Percentiles rank a stretch among this genome's conserved stretches.
Conservation (phyloP, 1,284 basidiomycete species). For the Tilletia setariae region DNA sequence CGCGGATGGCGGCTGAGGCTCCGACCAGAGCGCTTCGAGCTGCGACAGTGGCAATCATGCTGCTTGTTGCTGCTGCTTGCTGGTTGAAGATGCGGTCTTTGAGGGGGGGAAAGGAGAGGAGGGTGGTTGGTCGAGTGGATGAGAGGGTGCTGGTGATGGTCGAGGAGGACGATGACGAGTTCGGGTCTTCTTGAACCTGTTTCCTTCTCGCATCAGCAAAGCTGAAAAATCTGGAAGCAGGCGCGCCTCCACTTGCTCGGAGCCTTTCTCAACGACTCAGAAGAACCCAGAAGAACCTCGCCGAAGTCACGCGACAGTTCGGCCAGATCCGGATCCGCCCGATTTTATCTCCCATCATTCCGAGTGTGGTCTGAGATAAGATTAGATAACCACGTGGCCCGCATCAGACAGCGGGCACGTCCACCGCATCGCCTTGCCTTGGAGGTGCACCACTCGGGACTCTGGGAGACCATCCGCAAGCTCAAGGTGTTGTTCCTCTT, state of each 20-base stretch:
- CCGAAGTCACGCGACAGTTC: not conserved
- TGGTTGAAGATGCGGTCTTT: not conserved
- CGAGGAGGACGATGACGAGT: not conserved
- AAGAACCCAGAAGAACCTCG: not conserved
- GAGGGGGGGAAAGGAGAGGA: slow-evolving; percentile 2
- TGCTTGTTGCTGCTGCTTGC: not conserved
- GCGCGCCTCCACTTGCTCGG: too few species aligned
- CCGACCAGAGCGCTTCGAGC: slow-evolving; percentile 5
- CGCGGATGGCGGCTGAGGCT: not conserved
- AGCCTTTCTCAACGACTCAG: not conserved
- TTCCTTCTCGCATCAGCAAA: not conserved
- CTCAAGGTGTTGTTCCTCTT: too few species aligned
- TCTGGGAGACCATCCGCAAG: too few species aligned
- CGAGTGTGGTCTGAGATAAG: too few species aligned
- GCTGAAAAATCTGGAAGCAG: too few species aligned
- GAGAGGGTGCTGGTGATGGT: slow-evolving; percentile 3
- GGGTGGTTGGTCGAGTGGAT: not conserved
- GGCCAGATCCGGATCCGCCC: not conserved
- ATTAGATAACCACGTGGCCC: too few species aligned
- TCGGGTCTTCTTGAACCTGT: too few species aligned
- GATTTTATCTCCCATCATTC: not conserved
- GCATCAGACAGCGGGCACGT: too few species aligned
- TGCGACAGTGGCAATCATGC: slow-evolving; percentile 10
- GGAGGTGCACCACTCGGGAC: too few species aligned
- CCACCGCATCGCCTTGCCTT: too few species aligned